These are phyloP conservation scores for Lobosporangium transversale DNA, from an alignment of 192 early-diverging fungal species.

Conservation along the genomic window DNA sequence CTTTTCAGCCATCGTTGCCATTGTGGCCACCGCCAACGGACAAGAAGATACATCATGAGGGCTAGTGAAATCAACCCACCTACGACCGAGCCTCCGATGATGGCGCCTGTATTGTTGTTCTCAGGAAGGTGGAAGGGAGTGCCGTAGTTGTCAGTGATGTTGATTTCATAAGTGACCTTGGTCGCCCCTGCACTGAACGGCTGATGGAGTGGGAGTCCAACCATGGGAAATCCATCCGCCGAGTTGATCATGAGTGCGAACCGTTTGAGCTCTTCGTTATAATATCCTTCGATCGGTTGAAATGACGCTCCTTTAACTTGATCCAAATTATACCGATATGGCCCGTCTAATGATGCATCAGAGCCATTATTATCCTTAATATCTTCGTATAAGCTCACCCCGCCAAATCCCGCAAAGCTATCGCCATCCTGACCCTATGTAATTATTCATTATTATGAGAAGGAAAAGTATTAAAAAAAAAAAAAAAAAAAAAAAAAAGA, in stretches of 20 bases:
- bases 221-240: background rate
- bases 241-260: conserved; percentile 15
- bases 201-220: background rate
- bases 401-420: background rate
- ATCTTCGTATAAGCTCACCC: conserved; percentile 8
- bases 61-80: conserved; percentile 1
- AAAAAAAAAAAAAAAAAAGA: background rate
- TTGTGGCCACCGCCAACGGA: conserved; percentile 16
- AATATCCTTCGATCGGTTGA: conserved; percentile 18
- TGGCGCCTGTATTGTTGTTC: conserved; percentile 2
- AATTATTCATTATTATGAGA: too few relatives aligned
- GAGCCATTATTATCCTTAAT: background rate
- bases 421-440: conserved; percentile 8
- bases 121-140: too few relatives aligned
- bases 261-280: background rate
- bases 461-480: too few relatives aligned
- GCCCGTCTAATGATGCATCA: background rate
- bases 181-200: background rate
- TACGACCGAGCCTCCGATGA: conserved; percentile 24
- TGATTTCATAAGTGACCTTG: background rate
- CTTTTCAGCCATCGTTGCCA: conserved; percentile 6
- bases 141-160: conserved; percentile 21
- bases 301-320: conserved; percentile 10
- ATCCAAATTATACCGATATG: background rate
- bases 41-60: background rate